These are phyloP conservation scores for Clarkia xantiana DNA, from an alignment of 345 rosid genomes.

Conservation along the genomic window DNA sequence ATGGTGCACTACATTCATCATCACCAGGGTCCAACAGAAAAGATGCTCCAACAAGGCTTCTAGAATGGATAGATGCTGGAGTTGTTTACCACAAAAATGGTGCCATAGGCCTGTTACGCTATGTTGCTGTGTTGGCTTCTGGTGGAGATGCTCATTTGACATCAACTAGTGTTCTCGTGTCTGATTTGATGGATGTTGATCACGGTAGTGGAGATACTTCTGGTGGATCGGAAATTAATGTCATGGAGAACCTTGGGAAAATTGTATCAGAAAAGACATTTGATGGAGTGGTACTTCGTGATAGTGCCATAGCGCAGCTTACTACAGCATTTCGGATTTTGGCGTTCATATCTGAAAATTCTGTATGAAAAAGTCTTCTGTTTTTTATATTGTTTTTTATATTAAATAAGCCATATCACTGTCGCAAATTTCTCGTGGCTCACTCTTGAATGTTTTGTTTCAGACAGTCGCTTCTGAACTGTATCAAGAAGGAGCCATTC, in stretches of 20 bases:
- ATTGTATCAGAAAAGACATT: constrained; percentile 62
- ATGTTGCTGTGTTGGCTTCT: constrained; percentile 77
- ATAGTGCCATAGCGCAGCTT: constrained; percentile 77
- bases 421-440: neutral
- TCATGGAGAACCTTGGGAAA: constrained; percentile 81
- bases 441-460: constrained; percentile 14
- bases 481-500: constrained; percentile 79
- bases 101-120: constrained; percentile 74
- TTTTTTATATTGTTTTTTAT: neutral
- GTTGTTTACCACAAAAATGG: constrained; percentile 89
- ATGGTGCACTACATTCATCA: constrained; percentile 74
- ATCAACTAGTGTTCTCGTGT: constrained; percentile 55
- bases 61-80: constrained; percentile 95
- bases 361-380: constrained; percentile 35
- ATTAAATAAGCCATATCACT: neutral
- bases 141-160: constrained; percentile 88
- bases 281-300: constrained; percentile 75
- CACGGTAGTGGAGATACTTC: constrained; percentile 61
- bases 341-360: constrained; percentile 70
- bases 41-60: constrained; percentile 80
- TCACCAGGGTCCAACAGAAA: constrained; percentile 89
- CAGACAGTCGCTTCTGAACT: constrained; percentile 79
- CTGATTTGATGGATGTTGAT: constrained; percentile 68
- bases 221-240: constrained; percentile 56
- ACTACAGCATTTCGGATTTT: constrained; percentile 82